Evolutionary conservation across 2,329 filamentous ascomycete species (phyloP).

Genomic region (Colletotrichum aenigma): DNA sequence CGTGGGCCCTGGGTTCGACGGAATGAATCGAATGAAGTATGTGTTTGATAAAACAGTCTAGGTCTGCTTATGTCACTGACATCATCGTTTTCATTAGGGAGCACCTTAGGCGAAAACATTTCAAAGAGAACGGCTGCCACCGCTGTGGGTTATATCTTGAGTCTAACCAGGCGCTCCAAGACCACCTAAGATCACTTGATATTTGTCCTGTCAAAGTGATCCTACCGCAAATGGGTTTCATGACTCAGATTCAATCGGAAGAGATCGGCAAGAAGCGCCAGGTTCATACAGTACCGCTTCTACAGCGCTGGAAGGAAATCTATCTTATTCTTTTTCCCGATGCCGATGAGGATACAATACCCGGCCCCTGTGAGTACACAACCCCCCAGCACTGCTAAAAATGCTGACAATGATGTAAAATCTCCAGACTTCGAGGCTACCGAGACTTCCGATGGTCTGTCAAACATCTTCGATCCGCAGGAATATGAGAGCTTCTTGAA

Average conservation of each 20-base stretch:
- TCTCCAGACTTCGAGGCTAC: not conserved
- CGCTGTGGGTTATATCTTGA: not conserved
- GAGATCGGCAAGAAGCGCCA: not conserved
- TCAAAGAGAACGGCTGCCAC: not conserved
- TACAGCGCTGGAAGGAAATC: not conserved
- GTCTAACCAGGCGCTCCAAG: not conserved
- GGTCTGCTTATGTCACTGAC: too few relatives aligned
- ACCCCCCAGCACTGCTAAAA: too few relatives aligned
- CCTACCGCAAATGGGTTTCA: not conserved
- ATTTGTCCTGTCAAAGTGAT: not conserved
- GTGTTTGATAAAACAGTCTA: too few relatives aligned
- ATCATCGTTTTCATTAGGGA: too few relatives aligned
- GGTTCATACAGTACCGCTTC: accelerated
- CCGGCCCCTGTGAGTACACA: not conserved
- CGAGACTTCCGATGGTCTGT: not conserved
- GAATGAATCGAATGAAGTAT: not conserved
- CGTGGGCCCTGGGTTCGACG: not conserved
- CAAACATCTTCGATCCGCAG: not conserved
- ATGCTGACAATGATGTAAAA: too few relatives aligned
- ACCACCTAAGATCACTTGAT: not conserved
- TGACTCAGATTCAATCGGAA: not conserved
- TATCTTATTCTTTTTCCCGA: not conserved
- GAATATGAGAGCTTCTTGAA: not conserved
- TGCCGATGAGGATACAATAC: not conserved
- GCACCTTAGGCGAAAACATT: not conserved